phyloP scores from a whole-genome alignment of 23 red algal species.

The Gracilariopsis chorda region DNA sequence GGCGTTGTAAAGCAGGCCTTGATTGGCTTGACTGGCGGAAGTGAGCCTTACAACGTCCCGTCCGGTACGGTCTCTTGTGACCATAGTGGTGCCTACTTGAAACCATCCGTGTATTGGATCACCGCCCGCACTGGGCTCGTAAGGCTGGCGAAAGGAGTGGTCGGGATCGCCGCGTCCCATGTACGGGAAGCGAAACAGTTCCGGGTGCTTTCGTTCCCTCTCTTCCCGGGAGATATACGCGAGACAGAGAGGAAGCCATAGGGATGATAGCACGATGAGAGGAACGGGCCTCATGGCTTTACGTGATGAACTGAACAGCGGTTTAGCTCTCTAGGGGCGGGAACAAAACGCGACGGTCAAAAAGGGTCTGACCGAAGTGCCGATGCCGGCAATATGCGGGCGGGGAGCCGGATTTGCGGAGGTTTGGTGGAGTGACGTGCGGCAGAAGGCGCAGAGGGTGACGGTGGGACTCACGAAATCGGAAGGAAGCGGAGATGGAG shows the following conservation, averaged over 20 bases:
- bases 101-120: slow-evolving; percentile 66
- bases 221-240: slow-evolving; percentile 1
- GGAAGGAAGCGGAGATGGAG: too few relatives aligned
- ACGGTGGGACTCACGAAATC: too few relatives aligned
- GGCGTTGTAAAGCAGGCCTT: slow-evolving; percentile 61
- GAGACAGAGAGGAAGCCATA: not conserved
- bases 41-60: slow-evolving; percentile 74
- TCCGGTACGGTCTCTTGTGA: slow-evolving; percentile 30
- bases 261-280: not conserved
- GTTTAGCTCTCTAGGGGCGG: too few relatives aligned
- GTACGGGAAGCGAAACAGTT: slow-evolving; percentile 54
- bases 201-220: not conserved
- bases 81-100: slow-evolving; percentile 37
- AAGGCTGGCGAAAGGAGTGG: slow-evolving; percentile 66
- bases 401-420: not conserved
- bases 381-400: not conserved
- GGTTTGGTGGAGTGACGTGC: not conserved
- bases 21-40: slow-evolving; percentile 47
- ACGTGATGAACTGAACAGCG: not conserved
- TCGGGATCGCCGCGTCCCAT: slow-evolving; percentile 46
- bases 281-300: not conserved
- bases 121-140: slow-evolving; percentile 20
- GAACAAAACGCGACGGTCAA: too few relatives aligned
- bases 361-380: too few relatives aligned
- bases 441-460: not conserved